Evolutionary conservation across 2,329 filamentous ascomycete species (phyloP), one percentile per base, ranked within the genome.

Genomic region (Tolypocladium amazonense): DNA sequence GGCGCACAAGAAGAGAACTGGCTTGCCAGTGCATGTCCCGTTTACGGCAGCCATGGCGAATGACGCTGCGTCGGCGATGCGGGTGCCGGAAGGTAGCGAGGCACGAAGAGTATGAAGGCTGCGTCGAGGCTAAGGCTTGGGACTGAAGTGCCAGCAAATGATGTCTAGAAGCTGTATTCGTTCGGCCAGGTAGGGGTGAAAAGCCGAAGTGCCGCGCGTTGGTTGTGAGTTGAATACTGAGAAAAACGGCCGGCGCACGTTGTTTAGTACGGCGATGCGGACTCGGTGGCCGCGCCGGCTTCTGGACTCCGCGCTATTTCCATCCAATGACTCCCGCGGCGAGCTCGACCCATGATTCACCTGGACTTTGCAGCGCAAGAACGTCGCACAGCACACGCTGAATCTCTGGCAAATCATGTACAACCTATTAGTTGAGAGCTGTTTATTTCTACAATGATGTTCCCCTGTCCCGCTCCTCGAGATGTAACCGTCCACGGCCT

Each of bases 1-100:
- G 47, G 63, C 73, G 50, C 63, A 78, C 76, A 78, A 78, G 69
- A 78, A 78, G 39, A 78, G 65, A 12, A 78, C 75, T 58, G 74
- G 73, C 62, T 75, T 77, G 55, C 63, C 62, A 58, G 68, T 45
- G 43, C 59, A 62, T 50, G 68, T 68, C 58, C 73, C 73, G 56
- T 74, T 77, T 30, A 70, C 68, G 59, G 68, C 68, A 41, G 67
- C 64, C 72, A 74, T 74, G 18, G 56, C 65, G 62, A 57, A 50
- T 60, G 62, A 60, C 58, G 53, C 41, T 53, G 50, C 8, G 27
- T 53, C 27, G 7, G 47, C 6, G 47, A 6, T 1, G 20, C n/a
- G 50, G 30, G 12, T 14, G 27, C 23, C 9, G 27, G 11, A 20
- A 30, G 20, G 18, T 2, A 27, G 7, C 23, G 43, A 25, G 43